Evolutionary conservation across 257 asterid species (phyloP).

Genomic region (Hygrophila difformis): DNA sequence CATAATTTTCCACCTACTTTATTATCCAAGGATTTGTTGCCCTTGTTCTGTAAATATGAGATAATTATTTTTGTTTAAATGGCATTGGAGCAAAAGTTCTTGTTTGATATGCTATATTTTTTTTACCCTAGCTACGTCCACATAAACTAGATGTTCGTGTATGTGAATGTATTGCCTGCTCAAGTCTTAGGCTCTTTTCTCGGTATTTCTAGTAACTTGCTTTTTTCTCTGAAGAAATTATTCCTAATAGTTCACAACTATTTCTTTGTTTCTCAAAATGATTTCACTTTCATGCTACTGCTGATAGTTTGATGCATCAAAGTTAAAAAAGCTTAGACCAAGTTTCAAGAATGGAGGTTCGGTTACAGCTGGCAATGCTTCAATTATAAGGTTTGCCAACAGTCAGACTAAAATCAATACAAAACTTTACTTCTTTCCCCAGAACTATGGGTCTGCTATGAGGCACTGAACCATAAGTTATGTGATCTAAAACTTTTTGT

Average conservation of each 20-base stretch:
- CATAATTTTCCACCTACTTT: too few relatives aligned
- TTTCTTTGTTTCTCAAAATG: too few relatives aligned
- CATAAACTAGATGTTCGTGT: too few relatives aligned
- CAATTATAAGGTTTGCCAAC: conserved; percentile 77
- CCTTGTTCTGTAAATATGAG: not conserved
- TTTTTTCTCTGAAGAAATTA: not conserved
- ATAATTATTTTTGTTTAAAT: not conserved
- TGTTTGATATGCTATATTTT: conserved; percentile 9
- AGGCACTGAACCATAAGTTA: not conserved
- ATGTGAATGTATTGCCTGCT: not conserved
- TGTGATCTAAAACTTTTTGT: conserved; percentile 14
- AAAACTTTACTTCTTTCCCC: too few relatives aligned
- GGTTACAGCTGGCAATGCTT: conserved; percentile 97
- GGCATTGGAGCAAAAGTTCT: not conserved
- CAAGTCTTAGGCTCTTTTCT: not conserved
- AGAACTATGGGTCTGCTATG: not conserved
- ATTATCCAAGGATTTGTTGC: too few relatives aligned
- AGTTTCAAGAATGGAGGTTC: conserved; percentile 92
- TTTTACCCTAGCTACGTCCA: too few relatives aligned
- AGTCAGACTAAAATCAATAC: too few relatives aligned
- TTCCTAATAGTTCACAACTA: too few relatives aligned
- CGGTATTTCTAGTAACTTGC: not conserved
- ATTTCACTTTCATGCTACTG: conserved; percentile 8
- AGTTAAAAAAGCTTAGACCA: conserved; percentile 73
- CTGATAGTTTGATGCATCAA: conserved; percentile 74